These are phyloP conservation scores for Collybia sp. DNA, from an alignment of 768 basidiomycete genomes.

Conservation along the genomic window DNA sequence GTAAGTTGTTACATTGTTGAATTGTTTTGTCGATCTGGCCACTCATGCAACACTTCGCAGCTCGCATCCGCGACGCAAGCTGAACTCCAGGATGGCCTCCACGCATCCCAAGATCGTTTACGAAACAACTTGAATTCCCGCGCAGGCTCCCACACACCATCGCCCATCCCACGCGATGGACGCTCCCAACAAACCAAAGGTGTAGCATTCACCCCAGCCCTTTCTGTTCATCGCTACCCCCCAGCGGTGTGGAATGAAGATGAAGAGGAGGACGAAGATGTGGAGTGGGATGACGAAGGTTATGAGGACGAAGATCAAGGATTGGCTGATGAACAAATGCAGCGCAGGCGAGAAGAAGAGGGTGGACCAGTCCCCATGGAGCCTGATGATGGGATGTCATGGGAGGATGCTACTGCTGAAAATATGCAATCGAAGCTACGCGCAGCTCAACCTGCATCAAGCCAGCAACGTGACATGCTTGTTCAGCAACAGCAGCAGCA, in stretches of 20 bases:
- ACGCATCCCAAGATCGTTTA: conserved; percentile 48
- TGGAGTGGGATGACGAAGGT: conserved; percentile 63
- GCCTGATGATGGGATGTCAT: conserved; percentile 81
- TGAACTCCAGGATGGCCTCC: conserved; percentile 55
- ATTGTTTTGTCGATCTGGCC: conserved; percentile 3
- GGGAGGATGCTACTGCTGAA: conserved; percentile 72
- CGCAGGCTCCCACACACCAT: conserved; percentile 42
- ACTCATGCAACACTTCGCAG: conserved; percentile 28
- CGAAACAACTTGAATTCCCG: conserved; percentile 47
- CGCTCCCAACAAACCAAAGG: conserved; percentile 33
- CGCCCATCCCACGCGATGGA: conserved; percentile 38
- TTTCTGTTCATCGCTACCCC: conserved; percentile 69
- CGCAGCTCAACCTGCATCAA: conserved; percentile 17
- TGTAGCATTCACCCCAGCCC: conserved; percentile 71
- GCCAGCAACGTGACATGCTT: conserved; percentile 32
- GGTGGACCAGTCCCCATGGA: conserved; percentile 41
- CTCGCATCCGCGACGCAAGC: conserved; percentile 71
- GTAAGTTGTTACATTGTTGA: conserved; percentile 42
- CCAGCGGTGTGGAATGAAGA: conserved; percentile 84
- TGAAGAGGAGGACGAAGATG: conserved; percentile 59
- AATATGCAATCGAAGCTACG: conserved; percentile 33
- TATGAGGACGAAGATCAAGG: conserved; percentile 69
- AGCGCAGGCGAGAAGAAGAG: conserved; percentile 28
- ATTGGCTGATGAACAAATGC: conserved; percentile 49
- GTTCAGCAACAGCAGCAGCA: conserved; percentile 24